Percentiles rank a stretch among this genome's conserved stretches.
Conservation (phyloP, 805 yeast genomes). For the Candida schatavii region DNA sequence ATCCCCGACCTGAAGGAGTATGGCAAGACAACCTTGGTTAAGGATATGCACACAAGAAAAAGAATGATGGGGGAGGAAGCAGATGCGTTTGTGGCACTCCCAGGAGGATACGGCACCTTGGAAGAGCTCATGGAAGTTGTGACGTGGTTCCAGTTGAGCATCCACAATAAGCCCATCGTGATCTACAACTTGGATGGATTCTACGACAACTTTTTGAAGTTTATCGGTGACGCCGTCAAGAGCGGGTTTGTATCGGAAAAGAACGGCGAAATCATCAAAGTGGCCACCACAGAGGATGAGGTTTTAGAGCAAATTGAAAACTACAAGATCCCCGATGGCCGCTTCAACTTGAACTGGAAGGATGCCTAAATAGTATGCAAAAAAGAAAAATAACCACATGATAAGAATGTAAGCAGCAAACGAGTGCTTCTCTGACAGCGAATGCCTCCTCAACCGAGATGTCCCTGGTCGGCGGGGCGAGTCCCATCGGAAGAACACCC, state of each 20-base stretch:
- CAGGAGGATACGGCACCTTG: slow-evolving; percentile 89
- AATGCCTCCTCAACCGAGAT: no score
- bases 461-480: no score
- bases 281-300: slow-evolving; percentile 67
- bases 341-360: slow-evolving; percentile 72
- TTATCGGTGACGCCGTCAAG: slow-evolving; percentile 56
- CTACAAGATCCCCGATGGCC: slow-evolving; percentile 67
- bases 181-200: slow-evolving; percentile 78
- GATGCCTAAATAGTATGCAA: background rate
- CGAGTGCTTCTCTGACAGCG: no score
- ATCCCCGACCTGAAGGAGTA: slow-evolving; percentile 57
- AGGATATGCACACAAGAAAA: slow-evolving; percentile 89
- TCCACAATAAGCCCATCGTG: slow-evolving; percentile 79
- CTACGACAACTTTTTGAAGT: slow-evolving; percentile 64
- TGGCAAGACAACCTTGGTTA: slow-evolving; percentile 77
- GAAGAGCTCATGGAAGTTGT: slow-evolving; percentile 89
- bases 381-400: background rate
- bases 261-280: slow-evolving; percentile 65
- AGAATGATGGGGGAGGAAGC: slow-evolving; percentile 82
- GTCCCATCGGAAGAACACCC: no score
- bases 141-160: slow-evolving; percentile 88
- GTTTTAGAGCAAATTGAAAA: slow-evolving; percentile 59
- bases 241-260: slow-evolving; percentile 66
- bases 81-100: slow-evolving; percentile 84
- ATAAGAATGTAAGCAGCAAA: no score